Percentiles rank a stretch among this genome's conserved stretches.
phyloP scores from a whole-genome alignment of 305 asterid species.

The Withania somnifera region DNA sequence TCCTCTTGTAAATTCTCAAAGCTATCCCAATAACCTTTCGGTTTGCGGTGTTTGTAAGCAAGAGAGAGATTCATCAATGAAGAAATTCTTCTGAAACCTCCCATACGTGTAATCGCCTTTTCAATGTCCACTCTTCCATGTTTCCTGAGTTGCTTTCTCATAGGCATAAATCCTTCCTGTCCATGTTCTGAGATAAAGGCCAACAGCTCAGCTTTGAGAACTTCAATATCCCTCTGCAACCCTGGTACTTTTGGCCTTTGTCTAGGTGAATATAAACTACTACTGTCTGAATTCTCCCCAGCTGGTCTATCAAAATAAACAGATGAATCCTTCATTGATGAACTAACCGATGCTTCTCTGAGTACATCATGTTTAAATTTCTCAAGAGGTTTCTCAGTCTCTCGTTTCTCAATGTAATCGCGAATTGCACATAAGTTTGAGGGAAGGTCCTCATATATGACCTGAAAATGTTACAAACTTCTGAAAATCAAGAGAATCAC shows the following conservation, averaged over 20 bases:
- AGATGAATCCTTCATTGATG: conserved; percentile 14
- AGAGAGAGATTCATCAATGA: conserved; percentile 73
- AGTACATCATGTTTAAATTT: conserved; percentile 7
- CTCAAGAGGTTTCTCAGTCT: conserved; percentile 17
- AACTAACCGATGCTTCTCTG: conserved; percentile 19
- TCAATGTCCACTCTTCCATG: conserved; percentile 83
- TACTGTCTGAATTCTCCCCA: conserved; percentile 19
- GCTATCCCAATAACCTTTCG: conserved; percentile 94
- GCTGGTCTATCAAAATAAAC: conserved; percentile 9
- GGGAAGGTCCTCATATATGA: conserved; percentile 94
- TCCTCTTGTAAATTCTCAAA: conserved; percentile 83
- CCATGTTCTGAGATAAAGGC: conserved; percentile 73
- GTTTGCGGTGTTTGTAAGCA: conserved; percentile 87
- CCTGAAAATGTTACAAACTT: conserved; percentile 27
- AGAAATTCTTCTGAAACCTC: conserved; percentile 78
- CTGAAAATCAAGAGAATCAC: background rate
- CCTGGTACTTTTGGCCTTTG: conserved; percentile 77
- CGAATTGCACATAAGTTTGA: conserved; percentile 91
- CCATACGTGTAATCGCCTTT: conserved; percentile 83
- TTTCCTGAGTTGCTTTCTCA: conserved; percentile 80
- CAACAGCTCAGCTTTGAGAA: conserved; percentile 76
- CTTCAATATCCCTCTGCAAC: conserved; percentile 72
- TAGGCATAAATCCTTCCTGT: conserved; percentile 96
- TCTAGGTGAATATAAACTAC: conserved; percentile 29
- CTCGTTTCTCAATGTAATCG: conserved; percentile 62